These are phyloP conservation scores for Fusarium miscanthi DNA, from an alignment of 2,329 filamentous ascomycete species.

Conservation along the genomic window DNA sequence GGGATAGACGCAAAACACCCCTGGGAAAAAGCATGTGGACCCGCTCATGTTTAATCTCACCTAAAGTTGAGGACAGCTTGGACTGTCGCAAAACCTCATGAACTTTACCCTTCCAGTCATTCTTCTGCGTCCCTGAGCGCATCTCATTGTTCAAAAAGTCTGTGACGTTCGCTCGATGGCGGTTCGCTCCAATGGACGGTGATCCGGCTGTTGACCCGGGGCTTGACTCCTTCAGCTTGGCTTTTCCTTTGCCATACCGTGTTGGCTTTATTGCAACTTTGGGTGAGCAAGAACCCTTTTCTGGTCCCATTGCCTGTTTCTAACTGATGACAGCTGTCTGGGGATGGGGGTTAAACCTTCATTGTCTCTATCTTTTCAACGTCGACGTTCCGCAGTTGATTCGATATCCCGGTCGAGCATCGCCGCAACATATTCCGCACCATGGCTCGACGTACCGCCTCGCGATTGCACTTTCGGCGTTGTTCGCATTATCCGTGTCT, in stretches of 20 bases:
- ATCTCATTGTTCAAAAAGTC: background rate
- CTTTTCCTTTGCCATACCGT: constrained; percentile 89
- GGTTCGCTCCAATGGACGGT: constrained; percentile 69
- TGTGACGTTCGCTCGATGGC: constrained; percentile 37
- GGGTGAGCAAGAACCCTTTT: constrained; percentile 64
- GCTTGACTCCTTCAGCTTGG: constrained; percentile 87
- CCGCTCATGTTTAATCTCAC: constrained; percentile 35
- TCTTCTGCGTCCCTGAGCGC: constrained; percentile 20
- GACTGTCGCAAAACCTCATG: constrained; percentile 41
- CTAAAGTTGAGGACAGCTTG: constrained; percentile 40
- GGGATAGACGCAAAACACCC: constrained; percentile 25
- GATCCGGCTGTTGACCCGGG: constrained; percentile 75
- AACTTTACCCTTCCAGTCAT: constrained; percentile 22
- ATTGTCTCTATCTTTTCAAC: constrained; percentile 81
- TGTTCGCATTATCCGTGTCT: constrained; percentile 77
- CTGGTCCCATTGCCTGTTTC: background rate
- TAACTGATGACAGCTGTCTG: constrained; percentile 75
- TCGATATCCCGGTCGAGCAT: constrained; percentile 82
- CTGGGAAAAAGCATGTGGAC: constrained; percentile 36
- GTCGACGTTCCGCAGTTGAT: constrained; percentile 91
- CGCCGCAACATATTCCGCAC: constrained; percentile 76
- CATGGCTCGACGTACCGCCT: constrained; percentile 88
- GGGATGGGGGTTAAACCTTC: constrained; percentile 94
- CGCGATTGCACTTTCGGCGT: constrained; percentile 77
- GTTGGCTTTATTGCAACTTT: constrained; percentile 87